Conservation (phyloP, 345 rosid species). For the Orychophragmus violaceus region DNA sequence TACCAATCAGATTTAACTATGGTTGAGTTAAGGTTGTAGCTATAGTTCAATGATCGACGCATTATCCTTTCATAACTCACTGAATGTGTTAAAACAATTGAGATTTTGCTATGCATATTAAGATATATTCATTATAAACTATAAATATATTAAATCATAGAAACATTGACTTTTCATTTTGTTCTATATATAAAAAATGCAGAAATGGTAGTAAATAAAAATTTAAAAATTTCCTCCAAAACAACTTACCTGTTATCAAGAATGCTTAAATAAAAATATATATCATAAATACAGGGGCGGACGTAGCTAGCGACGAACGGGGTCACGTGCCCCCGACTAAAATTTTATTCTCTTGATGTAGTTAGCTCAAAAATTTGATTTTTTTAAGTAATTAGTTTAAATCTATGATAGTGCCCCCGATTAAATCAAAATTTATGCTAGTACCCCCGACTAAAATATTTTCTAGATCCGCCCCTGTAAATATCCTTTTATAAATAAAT, state of each 20-base stretch:
- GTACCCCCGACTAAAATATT: background rate
- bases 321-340: too few species aligned
- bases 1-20: conserved; percentile 20
- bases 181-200: background rate
- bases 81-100: background rate
- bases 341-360: too few species aligned
- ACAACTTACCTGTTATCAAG: background rate
- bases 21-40: conserved; percentile 25
- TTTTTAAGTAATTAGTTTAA: too few species aligned
- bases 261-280: background rate
- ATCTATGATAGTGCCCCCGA: too few species aligned
- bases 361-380: too few species aligned
- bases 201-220: background rate
- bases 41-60: background rate
- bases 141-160: background rate
- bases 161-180: background rate
- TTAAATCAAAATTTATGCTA: too few species aligned
- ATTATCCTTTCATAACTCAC: conserved; percentile 3
- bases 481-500: background rate
- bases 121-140: background rate
- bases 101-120: background rate
- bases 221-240: background rate
- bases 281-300: too few species aligned
- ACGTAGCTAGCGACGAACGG: too few species aligned
- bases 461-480: too few species aligned